A percentile compares a stretch with the other conserved stretches of the same genome.
Conservation (phyloP, 1,139 yeast genomes). For the Saccharomyces hybrid region DNA sequence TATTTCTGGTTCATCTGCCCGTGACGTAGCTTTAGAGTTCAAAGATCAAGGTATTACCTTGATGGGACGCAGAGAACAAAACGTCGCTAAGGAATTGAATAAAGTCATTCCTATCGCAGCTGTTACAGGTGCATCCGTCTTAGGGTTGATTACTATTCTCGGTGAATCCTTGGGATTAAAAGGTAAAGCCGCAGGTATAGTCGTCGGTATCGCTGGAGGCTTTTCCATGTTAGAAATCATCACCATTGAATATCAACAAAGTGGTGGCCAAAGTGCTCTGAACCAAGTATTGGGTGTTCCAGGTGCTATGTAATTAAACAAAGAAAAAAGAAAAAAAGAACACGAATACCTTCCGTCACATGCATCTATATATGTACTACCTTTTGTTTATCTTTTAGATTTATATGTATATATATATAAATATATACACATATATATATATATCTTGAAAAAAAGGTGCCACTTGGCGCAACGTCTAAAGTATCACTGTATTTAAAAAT, state of each 20-base stretch:
- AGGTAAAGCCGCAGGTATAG: slow-evolving; percentile 62
- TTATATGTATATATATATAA: background rate
- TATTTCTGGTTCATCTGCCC: slow-evolving; percentile 76
- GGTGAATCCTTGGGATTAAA: slow-evolving; percentile 68
- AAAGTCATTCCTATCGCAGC: slow-evolving; percentile 79
- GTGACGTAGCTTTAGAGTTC: slow-evolving; percentile 73
- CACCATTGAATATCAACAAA: slow-evolving; percentile 47
- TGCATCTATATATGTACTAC: background rate
- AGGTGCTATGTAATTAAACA: slow-evolving; percentile 15
- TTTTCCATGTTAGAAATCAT: slow-evolving; percentile 66
- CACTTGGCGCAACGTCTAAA: background rate
- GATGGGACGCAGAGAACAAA: slow-evolving; percentile 82
- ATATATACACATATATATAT: too few relatives aligned
- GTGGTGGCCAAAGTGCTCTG: slow-evolving; percentile 45
- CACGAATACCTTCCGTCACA: background rate
- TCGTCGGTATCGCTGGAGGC: slow-evolving; percentile 62
- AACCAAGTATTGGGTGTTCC: slow-evolving; percentile 37
- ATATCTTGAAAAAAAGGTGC: too few relatives aligned
- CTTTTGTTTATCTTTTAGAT: background rate
- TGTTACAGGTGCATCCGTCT: slow-evolving; percentile 64
- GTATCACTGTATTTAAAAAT: background rate
- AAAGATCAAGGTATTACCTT: slow-evolving; percentile 83
- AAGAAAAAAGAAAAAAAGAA: background rate
- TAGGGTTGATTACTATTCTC: slow-evolving; percentile 48
- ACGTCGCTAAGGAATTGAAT: slow-evolving; percentile 65